These are phyloP conservation scores for Chytriomyces confervae DNA, from an alignment of 192 early-diverging fungal genomes.

Conservation along the genomic window DNA sequence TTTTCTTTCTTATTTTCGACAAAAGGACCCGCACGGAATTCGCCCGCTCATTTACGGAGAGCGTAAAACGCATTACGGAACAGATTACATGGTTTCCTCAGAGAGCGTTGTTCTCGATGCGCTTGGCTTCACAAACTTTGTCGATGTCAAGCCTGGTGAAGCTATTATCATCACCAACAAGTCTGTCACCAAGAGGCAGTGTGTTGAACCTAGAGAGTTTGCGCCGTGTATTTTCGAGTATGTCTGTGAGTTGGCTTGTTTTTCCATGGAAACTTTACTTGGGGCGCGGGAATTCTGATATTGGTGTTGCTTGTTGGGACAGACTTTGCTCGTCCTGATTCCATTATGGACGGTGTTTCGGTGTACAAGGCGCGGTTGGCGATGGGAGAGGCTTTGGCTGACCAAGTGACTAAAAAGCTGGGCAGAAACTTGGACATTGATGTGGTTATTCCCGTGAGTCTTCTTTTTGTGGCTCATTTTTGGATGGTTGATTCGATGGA, in stretches of 20 bases:
- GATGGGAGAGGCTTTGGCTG: slow-evolving; percentile 96
- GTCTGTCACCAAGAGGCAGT: slow-evolving; percentile 69
- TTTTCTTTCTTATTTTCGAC: slow-evolving; percentile 24
- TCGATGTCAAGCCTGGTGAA: slow-evolving; percentile 92
- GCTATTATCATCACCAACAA: slow-evolving; percentile 88
- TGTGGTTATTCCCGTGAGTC: slow-evolving; percentile 94
- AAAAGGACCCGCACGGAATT: slow-evolving; percentile 96
- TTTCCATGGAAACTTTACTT: neutral
- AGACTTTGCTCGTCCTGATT: slow-evolving; percentile 98
- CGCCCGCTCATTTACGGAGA: slow-evolving; percentile 94
- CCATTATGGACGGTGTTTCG: slow-evolving; percentile 97
- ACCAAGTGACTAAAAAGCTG: slow-evolving; percentile 76
- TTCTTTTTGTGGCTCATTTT: neutral
- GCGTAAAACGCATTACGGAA: slow-evolving; percentile 70
- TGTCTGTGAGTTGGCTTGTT: slow-evolving; percentile 57
- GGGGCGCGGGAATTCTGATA: neutral
- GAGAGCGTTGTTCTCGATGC: slow-evolving; percentile 95
- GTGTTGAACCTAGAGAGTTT: slow-evolving; percentile 51
- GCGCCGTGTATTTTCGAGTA: slow-evolving; percentile 99
- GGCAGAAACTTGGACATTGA: slow-evolving; percentile 86
- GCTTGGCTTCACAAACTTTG: slow-evolving; percentile 86
- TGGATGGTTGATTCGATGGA: neutral
- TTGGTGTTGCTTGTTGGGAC: neutral
- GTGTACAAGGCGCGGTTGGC: slow-evolving; percentile 97
- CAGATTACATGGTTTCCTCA: slow-evolving; percentile 98